Evolutionary conservation across 164 flowering plant species (phyloP).

Genomic region (Akebia trifoliata): DNA sequence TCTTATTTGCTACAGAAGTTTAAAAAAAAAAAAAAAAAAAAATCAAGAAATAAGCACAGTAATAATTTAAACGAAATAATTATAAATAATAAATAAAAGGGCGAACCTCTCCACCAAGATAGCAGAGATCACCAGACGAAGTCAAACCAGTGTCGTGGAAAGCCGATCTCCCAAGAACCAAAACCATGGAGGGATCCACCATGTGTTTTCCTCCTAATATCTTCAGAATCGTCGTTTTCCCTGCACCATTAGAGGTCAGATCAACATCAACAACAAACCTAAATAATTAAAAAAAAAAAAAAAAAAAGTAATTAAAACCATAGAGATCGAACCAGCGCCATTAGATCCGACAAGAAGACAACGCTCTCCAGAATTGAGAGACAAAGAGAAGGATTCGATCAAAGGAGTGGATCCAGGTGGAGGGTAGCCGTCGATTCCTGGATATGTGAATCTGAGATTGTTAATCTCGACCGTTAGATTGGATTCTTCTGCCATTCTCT

Average conservation of each 20-base stretch:
- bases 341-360: slow-evolving; percentile 97
- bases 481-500: neutral
- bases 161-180: slow-evolving; percentile 86
- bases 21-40: too few species aligned
- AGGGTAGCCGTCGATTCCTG: slow-evolving; percentile 92
- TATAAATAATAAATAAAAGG: neutral
- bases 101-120: slow-evolving; percentile 93
- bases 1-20: too few species aligned
- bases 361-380: slow-evolving; percentile 68
- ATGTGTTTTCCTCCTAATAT: slow-evolving; percentile 96
- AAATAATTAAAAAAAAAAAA: neutral
- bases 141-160: slow-evolving; percentile 87
- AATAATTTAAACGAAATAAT: neutral
- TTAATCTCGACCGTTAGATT: slow-evolving; percentile 40
- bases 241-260: slow-evolving; percentile 25
- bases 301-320: neutral
- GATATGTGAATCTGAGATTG: slow-evolving; percentile 80
- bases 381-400: slow-evolving; percentile 57
- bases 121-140: slow-evolving; percentile 77
- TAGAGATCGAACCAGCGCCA: slow-evolving; percentile 65
- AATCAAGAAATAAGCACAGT: neutral
- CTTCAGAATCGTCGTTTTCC: slow-evolving; percentile 94
- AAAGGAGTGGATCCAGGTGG: slow-evolving; percentile 85
- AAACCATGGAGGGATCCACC: slow-evolving; percentile 92
- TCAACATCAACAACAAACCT: neutral